Evolutionary conservation across 805 yeast genomes (phyloP), one percentile per base, ranked within the genome.

Genomic region (Metschnikowia peoriensis): DNA sequence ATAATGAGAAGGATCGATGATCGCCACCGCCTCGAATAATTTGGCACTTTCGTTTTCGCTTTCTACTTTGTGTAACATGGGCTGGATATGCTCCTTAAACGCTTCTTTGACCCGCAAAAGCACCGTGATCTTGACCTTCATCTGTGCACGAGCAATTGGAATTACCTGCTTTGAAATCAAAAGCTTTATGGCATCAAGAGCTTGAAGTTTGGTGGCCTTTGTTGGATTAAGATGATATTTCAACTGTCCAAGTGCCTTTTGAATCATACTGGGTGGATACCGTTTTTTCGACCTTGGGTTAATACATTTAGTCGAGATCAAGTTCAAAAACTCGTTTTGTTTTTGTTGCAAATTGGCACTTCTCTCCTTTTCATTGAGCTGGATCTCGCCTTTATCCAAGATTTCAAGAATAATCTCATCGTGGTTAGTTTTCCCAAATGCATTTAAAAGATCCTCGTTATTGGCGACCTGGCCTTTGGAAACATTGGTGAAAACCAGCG

Each of bases 381-480:
- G 98, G 58, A 94, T 86, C 68, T 94, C 99, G 39, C 99, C 99
- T 66, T 89, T 90, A 51, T 81, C 83, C 54, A 94, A 72, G 50
- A 94, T 94, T 62, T 90, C 97, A 48, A 82, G 74, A 28, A 94
- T 84, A 46, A 92, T 88, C 37, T 78, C 77, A 63, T 91, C 89
- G 11, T 81, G 78, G 61, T 92, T 87, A 0, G 91, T 83, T 0
- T 90, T 80, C 1, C 88, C 91, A 66, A 94, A 93, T 1, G 86
- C 77, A 50, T 82, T 78, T 57, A 79, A 72, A 22, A 94, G 73
- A 53, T 93, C 97, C 9, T 89, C 96, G 59, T 88, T 82, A 15
- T 92, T 84, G 2, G 98, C 98, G 1, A 89, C 92, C 56, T 84
- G 90, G 1, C 99, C 99, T 65, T 94, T 94, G 14, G 97, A 89